Conservation (phyloP, 352 stramenopile genomes). For the Pythium guiyangense region DNA sequence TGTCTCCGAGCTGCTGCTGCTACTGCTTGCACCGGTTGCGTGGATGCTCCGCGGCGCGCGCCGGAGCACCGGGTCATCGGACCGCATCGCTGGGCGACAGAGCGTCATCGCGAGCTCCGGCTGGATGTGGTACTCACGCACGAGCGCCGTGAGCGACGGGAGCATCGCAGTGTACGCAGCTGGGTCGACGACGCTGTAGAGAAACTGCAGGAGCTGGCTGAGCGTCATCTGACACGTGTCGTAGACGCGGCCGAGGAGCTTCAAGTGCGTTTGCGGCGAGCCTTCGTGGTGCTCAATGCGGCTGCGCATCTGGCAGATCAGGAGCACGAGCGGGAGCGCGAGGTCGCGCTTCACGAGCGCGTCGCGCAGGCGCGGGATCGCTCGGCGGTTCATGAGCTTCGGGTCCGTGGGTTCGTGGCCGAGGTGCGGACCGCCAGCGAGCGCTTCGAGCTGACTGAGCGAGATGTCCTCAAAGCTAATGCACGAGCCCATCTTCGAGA, state of each 20-base stretch:
- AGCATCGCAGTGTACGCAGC: constrained; percentile 69
- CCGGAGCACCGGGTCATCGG: constrained; percentile 61
- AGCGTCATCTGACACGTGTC: constrained; percentile 85
- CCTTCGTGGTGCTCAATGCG: constrained; percentile 81
- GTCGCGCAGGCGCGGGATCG: constrained; percentile 77
- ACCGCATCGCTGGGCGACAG: constrained; percentile 72
- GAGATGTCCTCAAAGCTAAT: constrained; percentile 87
- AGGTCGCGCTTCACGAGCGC: constrained; percentile 78
- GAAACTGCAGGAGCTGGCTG: constrained; percentile 83
- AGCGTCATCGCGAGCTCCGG: constrained; percentile 78
- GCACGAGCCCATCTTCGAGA: constrained; percentile 87
- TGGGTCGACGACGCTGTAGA: constrained; percentile 70
- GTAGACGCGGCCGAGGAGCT: constrained; percentile 73
- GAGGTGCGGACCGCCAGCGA: constrained; percentile 71
- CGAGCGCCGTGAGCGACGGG: constrained; percentile 50
- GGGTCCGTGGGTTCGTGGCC: constrained; percentile 76
- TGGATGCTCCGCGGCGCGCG: constrained; percentile 63
- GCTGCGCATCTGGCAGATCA: constrained; percentile 85
- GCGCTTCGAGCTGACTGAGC: constrained; percentile 72
- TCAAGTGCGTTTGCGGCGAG: constrained; percentile 51
- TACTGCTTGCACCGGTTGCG: constrained; percentile 19
- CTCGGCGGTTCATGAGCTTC: constrained; percentile 80
- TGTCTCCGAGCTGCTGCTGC: constrained; percentile 16
- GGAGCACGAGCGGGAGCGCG: constrained; percentile 63
- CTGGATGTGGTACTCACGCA: constrained; percentile 71